Percentiles rank a stretch among this genome's conserved stretches.
Evolutionary conservation across 2,329 filamentous ascomycete species (phyloP).

Genomic region (Colletotrichum plurivorum): DNA sequence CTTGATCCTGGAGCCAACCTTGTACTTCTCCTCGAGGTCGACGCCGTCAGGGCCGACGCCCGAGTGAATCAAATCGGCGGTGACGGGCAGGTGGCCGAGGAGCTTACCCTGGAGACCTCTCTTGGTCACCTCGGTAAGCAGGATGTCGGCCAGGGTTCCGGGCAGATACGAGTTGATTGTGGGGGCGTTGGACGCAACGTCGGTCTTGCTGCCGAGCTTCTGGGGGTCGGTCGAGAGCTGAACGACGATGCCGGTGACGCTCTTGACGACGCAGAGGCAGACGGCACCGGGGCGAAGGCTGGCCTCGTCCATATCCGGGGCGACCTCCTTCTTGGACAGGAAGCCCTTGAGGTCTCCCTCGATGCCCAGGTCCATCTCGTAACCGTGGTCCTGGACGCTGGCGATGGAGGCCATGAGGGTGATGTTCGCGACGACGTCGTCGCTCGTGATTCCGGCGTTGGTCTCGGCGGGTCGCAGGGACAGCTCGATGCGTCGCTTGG

Average conservation of each 20-base stretch:
- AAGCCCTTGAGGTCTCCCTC: constrained; percentile 82
- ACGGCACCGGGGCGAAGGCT: constrained; percentile 86
- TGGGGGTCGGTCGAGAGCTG: constrained; percentile 85
- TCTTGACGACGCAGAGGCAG: constrained; percentile 85
- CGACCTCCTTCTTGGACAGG: constrained; percentile 86
- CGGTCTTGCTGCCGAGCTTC: constrained; percentile 76
- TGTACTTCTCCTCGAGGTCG: constrained; percentile 83
- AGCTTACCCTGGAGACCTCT: constrained; percentile 90
- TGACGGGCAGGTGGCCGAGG: constrained; percentile 91
- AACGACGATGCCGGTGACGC: constrained; percentile 83
- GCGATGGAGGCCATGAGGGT: constrained; percentile 89
- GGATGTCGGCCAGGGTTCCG: constrained; percentile 88
- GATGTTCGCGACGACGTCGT: constrained; percentile 80
- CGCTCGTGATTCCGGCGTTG: constrained; percentile 80
- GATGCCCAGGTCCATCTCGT: constrained; percentile 90
- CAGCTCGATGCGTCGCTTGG: constrained; percentile 87
- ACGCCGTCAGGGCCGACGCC: constrained; percentile 78
- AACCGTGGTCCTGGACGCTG: constrained; percentile 96
- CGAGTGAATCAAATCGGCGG: constrained; percentile 91
- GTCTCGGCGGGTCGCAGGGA: constrained; percentile 84
- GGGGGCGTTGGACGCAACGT: constrained; percentile 80
- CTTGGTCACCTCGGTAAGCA: constrained; percentile 81
- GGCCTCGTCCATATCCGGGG: constrained; percentile 73
- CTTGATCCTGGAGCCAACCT: constrained; percentile 86
- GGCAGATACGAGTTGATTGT: constrained; percentile 93